Conservation (phyloP, 176 grass and related monocot species). For the Zizania latifolia region DNA sequence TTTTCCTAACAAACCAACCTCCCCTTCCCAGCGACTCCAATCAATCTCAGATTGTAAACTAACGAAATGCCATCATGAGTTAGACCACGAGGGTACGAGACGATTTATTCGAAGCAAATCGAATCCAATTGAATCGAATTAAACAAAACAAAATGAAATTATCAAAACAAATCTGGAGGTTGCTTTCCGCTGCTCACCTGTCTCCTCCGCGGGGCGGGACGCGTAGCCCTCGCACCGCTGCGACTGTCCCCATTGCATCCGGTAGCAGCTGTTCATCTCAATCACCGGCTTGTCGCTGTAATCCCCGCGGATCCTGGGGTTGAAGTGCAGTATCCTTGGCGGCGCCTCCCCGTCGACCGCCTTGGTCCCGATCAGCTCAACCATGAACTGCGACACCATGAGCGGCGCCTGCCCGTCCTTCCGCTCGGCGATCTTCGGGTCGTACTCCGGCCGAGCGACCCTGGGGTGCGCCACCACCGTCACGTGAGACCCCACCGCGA, state of each 20-base stretch:
- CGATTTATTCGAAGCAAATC: not conserved
- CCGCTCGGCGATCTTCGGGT: conserved; percentile 64
- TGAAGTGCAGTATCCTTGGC: conserved; percentile 89
- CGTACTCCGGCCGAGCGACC: conserved; percentile 37
- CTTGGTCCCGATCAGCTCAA: conserved; percentile 75
- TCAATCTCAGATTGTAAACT: not conserved
- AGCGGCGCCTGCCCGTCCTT: conserved; percentile 47
- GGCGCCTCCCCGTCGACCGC: conserved; percentile 90
- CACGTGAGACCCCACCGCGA: conserved; percentile 79
- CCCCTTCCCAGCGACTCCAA: conserved; percentile 1
- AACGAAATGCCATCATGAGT: not conserved
- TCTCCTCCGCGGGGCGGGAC: conserved; percentile 60
- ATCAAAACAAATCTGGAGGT: not conserved
- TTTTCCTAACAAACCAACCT: not conserved
- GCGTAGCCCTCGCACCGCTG: conserved; percentile 75
- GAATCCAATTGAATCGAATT: not conserved
- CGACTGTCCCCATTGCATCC: conserved; percentile 85
- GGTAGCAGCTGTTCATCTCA: conserved; percentile 97
- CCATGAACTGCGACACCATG: conserved; percentile 97
- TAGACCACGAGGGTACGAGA: not conserved
- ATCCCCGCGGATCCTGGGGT: conserved; percentile 88
- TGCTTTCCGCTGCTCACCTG: conserved; percentile 44
- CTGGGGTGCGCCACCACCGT: conserved; percentile 72
- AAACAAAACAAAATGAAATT: conserved; percentile 5
- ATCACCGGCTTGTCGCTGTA: conserved; percentile 76